Evolutionary conservation across 2,329 filamentous ascomycete species (phyloP), one percentile per base, ranked within the genome.

Genomic region (Pseudocercospora musae): DNA sequence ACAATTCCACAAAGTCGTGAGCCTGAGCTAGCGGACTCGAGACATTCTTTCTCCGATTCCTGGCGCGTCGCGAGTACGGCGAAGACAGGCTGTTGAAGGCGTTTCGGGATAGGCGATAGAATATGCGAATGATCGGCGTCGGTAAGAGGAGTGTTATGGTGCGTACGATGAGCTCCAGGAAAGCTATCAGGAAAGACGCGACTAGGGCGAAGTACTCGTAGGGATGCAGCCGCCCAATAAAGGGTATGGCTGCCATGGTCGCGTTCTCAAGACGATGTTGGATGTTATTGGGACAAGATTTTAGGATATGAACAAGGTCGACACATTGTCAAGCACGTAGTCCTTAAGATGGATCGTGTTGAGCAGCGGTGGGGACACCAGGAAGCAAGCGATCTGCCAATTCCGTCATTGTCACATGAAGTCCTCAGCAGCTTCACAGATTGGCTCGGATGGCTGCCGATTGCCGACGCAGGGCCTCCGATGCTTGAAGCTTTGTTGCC

Each of bases 1-100:
- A 98, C n/a, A 99, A 85, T 73, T 98, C 94, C 50, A 92, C 87
- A 75, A 99, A 98, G 73, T 98, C 95, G 64, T 90, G 86, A 4
- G 94, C 92, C 73, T 95, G 89, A 60, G 92, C 89, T 62, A 99
- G 88, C 8, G 88, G 87, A 40, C 66, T 71, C 10, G 73, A 73
- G 25, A 76, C 73, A 44, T 65, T 65, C 73, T 89, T 89, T 72
- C 87, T 89, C 72, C 84, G 86, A 63, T 86, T 85, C 62, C 89
- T 86, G 9, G 86, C 87, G 69, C 84, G 85, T 69, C 87, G 89
- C 44, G 87, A 85, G 64, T 88, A 87, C 1, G 88, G 85, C 2
- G 90, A 87, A 0, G 89, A 88, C 52, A 95, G 84, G 58, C 84
- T 80, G 72, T 96, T 93, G 80, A 97, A 98, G 7, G 96, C 76